A percentile compares a stretch with the other conserved stretches of the same genome.
These are phyloP conservation scores for Aciculosporium take DNA, from an alignment of 2,329 filamentous ascomycete species.

Conservation along the genomic window DNA sequence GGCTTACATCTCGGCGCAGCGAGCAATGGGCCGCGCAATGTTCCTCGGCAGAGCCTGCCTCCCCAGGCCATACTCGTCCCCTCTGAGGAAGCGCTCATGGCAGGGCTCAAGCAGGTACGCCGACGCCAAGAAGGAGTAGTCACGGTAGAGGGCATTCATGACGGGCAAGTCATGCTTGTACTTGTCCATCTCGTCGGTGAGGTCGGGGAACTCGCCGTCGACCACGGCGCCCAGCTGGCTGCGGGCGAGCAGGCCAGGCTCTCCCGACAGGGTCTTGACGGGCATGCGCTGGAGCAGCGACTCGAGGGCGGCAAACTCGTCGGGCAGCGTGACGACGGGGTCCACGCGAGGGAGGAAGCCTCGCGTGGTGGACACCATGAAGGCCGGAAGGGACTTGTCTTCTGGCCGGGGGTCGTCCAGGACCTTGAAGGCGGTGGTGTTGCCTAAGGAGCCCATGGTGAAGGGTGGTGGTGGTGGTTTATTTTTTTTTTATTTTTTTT, in stretches of 20 bases:
- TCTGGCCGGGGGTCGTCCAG: conserved; percentile 47
- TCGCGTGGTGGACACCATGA: conserved; percentile 63
- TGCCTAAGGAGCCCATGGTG: conserved; percentile 28
- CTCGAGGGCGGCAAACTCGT: conserved; percentile 59
- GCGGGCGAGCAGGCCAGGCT: conserved; percentile 61
- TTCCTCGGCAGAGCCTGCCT: conserved; percentile 57
- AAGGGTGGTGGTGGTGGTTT: not conserved
- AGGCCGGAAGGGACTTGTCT: conserved; percentile 52
- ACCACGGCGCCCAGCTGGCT: conserved; percentile 65
- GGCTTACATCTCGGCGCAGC: conserved; percentile 72
- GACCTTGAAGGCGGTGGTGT: conserved; percentile 37
- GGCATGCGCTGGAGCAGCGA: conserved; percentile 64
- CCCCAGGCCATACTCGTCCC: conserved; percentile 64
- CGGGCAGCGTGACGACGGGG: conserved; percentile 49
- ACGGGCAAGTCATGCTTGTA: conserved; percentile 59
- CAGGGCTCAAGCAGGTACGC: conserved; percentile 87
- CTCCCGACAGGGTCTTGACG: conserved; percentile 58
- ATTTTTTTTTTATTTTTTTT: too few species aligned
- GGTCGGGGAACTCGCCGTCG: conserved; percentile 58
- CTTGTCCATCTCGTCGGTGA: conserved; percentile 58
- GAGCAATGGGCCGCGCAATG: conserved; percentile 69
- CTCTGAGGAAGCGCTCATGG: conserved; percentile 57
- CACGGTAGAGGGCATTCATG: conserved; percentile 76
- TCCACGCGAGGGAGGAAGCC: conserved; percentile 60
- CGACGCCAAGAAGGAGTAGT: conserved; percentile 83